phyloP scores from a whole-genome alignment of 2,329 filamentous ascomycete genomes.

The Penicillium rolfsii region DNA sequence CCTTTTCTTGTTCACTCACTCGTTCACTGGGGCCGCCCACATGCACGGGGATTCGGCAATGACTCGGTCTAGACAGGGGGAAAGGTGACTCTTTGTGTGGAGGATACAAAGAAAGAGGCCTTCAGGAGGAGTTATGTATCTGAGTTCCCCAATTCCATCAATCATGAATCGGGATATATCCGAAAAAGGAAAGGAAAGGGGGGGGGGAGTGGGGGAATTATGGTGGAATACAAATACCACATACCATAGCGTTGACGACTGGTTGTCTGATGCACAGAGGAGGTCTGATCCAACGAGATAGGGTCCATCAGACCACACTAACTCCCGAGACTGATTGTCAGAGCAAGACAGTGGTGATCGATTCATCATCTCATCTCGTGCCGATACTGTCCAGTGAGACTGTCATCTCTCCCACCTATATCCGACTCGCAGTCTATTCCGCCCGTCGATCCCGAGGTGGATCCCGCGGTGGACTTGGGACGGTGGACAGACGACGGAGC shows the following conservation, averaged over 20 bases:
- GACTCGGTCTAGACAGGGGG: conserved; percentile 5
- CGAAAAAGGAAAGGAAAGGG: neutral
- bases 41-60: conserved; percentile 5
- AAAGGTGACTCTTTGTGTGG: neutral
- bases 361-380: too few species aligned
- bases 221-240: neutral
- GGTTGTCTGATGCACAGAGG: neutral
- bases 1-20: neutral
- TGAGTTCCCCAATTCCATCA: neutral
- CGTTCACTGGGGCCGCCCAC: neutral
- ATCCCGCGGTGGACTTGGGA: neutral
- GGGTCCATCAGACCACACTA: conserved; percentile 1
- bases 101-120: neutral
- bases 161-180: neutral
- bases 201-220: neutral
- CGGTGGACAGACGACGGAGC: conserved; percentile 3
- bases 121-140: neutral
- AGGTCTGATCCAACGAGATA: neutral
- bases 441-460: conserved; percentile 7
- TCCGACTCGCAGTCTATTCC: neutral
- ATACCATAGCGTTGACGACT: neutral
- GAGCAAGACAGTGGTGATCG: too few species aligned
- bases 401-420: neutral
- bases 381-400: neutral
- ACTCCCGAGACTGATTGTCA: too few species aligned